Evolutionary conservation across 441 rosid species (phyloP).

Genomic region (Syzygium syzygioides): DNA sequence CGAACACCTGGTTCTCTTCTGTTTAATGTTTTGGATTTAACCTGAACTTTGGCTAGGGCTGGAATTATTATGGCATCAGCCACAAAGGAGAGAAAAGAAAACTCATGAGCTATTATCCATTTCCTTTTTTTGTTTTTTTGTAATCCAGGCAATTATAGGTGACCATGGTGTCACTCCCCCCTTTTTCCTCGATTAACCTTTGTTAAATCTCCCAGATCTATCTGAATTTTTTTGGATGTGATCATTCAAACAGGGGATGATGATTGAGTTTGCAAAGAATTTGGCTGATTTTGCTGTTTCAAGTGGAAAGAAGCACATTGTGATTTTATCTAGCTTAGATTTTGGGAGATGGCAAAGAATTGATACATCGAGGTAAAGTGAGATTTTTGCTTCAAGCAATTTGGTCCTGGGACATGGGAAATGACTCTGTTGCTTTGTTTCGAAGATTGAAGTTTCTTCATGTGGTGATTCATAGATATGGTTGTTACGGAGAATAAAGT

Average conservation of each 20-base stretch:
- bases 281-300: conserved; percentile 72
- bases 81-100: not conserved
- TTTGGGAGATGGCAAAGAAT: conserved; percentile 80
- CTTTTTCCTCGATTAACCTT: not conserved
- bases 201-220: not conserved
- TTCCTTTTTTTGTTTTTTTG: not conserved
- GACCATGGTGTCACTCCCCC: not conserved
- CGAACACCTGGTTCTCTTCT: not conserved
- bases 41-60: not conserved
- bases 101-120: not conserved
- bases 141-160: not conserved
- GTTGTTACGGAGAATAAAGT: not conserved
- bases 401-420: not conserved
- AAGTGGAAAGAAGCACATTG: conserved; percentile 64
- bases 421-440: not conserved
- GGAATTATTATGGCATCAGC: not conserved
- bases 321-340: conserved; percentile 79
- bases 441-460: not conserved
- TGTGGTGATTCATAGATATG: not conserved
- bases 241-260: conserved; percentile 52
- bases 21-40: not conserved
- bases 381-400: not conserved
- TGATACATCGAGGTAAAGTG: conserved; percentile 66
- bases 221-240: not conserved
- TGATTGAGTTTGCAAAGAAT: conserved; percentile 67